Evolutionary conservation across 23 red algal genomes (phyloP).

Genomic region (Agarophyton chilense): DNA sequence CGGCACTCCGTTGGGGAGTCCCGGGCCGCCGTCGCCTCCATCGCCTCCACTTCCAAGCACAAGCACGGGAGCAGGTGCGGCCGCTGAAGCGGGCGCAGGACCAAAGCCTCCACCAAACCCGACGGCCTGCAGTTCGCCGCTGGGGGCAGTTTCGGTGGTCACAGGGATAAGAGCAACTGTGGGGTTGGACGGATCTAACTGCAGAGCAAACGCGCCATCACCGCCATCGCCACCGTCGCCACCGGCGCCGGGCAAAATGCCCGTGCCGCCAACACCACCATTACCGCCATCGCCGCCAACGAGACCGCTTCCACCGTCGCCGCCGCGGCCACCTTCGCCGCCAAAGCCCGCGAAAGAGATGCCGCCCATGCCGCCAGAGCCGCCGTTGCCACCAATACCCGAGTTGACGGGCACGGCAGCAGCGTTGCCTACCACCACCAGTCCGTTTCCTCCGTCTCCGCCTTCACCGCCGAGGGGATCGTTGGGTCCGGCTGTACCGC

Average conservation of each 20-base stretch:
- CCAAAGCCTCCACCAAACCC: not conserved
- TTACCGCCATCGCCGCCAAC: not conserved
- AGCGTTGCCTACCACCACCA: not conserved
- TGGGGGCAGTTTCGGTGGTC: not conserved
- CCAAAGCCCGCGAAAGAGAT: not conserved
- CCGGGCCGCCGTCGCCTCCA: not conserved
- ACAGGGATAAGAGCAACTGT: not conserved
- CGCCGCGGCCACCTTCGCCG: not conserved
- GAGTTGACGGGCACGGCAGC: not conserved
- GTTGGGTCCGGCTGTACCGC: not conserved
- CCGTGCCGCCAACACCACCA: not conserved
- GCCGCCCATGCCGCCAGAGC: not conserved
- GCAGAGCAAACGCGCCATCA: not conserved
- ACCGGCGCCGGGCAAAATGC: not conserved
- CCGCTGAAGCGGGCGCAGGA: not conserved
- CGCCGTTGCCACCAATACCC: not conserved
- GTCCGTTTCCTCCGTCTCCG: not conserved
- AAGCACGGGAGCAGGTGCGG: not conserved
- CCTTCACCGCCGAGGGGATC: not conserved
- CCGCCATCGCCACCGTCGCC: slow-evolving; percentile 6
- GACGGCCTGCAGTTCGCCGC: not conserved
- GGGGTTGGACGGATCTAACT: not conserved
- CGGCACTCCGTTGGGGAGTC: not conserved
- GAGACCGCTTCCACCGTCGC: not conserved
- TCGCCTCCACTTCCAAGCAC: not conserved